Evolutionary conservation across 148 eudicot species (phyloP), one percentile per base, ranked within the genome.

Genomic region (Fallopia convolvulus): DNA sequence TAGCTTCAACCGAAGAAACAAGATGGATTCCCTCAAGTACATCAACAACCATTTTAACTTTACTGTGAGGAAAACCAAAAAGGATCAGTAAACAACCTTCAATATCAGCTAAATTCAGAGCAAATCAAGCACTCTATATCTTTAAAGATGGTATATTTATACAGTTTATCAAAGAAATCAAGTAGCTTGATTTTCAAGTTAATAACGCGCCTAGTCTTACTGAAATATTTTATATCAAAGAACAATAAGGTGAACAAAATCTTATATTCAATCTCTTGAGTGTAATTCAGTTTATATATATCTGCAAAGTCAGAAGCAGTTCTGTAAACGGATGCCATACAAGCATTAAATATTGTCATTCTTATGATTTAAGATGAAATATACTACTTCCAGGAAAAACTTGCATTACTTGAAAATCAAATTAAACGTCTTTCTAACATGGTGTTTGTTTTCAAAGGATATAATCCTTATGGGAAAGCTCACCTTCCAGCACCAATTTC

Each of bases 1-100:
- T 83, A 79, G 99, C 99, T 89, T 95, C 99, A 79, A 91, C 86
- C 46, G 99, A 90, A 86, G 98, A 88, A 82, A 95, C 90, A 83
- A 90, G 89, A 87, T 95, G 99, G 83, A 95, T 91, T 74, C 93
- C 98, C 84, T 93, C 91, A 55, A 95, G 98, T 71, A 95, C 83
- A 78, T 93, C 94, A 21, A 72, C 84, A 20, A 95, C 97, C 99
- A 93, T 86, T 83, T 91, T 95, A 70, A 80, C 83, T 91, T 91
- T 93, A 81, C 99, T 95, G 90, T 85, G 79, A 76, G 46, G 11
- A 81, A 36, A 75, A 74, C 14, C 21, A 76, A 75, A 30, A 17
- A 75, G 73, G 49, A 20, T 46, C 14, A n/a, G 23, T 42, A 20
- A 23, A 47, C 9, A 30, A 4, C 33, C 21, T 21, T 41, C 33